Base-by-base conservation (phyloP, 1,139 yeast genomes). In the Yamadazyma taylorii region DNA sequence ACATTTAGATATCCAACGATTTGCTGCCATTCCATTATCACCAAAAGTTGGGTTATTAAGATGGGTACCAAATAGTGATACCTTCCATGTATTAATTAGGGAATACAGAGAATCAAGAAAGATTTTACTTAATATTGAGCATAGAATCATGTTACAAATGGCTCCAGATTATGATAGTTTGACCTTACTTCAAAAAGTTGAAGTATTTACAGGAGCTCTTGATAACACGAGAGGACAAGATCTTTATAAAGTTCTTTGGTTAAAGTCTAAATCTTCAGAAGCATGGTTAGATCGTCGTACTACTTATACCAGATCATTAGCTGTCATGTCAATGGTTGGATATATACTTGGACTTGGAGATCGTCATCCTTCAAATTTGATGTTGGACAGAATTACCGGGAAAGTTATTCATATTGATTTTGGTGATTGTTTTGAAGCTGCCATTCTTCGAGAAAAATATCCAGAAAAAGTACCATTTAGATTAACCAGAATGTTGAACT, bases 371-470 rank as follows among this genome's bases (percentile, higher is more conserved):
- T 87, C 97, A 22, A 94, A 94, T 55, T 74, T 94, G 63, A 88
- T 94, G 97, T 76, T 94, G 63, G 96, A 90, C 58, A 73, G 97
- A 50, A 78, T 82, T 36, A 88, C 97, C 0, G 99, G 99, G 45
- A 89, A 90, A 55, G 96, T 94, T 32, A 77, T 92, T 30, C 99
- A 94, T 57, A 90, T 94, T 63, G 99, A 94, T 72, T 94, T 92
- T 62, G 99, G 98, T 50, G 99, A 94, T 59, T 94, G 99, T 74
- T 94, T 94, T 56, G 99, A 94, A 58, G 97, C 97, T 1, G 98
- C 99, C 0, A 89, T 92, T 38, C 66, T 94, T 45, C 78, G 99
- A 51, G 98, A 92, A 50, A 94, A 92, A 58, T 94, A 85, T 60
- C 99, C 99, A 0, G 99, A 94, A 58, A 90, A 90, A 61, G 98